A percentile compares a stretch with the other conserved stretches of the same genome.
phyloP scores from a whole-genome alignment of 2,329 filamentous ascomycete species.

The Monosporascus sp. region DNA sequence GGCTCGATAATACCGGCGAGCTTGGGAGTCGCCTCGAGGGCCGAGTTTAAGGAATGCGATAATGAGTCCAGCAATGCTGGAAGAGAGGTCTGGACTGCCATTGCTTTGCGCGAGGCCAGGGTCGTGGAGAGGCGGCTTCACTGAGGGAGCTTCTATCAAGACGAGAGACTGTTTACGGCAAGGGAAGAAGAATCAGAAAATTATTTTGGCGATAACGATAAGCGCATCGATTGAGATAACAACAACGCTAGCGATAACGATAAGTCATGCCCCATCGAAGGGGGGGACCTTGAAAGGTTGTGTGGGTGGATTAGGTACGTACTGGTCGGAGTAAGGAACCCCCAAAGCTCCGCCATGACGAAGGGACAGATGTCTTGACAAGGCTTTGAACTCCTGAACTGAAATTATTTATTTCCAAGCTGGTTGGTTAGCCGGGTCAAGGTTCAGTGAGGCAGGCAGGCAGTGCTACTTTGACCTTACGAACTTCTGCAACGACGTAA shows the following conservation, averaged over 20 bases:
- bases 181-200: background rate
- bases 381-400: no score
- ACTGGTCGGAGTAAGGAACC: no score
- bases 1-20: constrained; percentile 55
- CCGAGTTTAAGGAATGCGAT: constrained; percentile 53
- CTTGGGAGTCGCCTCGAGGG: constrained; percentile 62
- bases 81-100: constrained; percentile 46
- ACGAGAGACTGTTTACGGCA: no score
- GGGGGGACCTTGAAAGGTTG: background rate
- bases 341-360: no score
- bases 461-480: no score
- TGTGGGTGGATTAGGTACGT: background rate
- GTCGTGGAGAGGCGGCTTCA: no score
- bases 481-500: no score
- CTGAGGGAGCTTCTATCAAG: no score
- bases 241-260: constrained; percentile 3
- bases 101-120: constrained; percentile 19
- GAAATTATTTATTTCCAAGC: no score
- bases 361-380: constrained; percentile 7
- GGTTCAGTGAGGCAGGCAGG: no score
- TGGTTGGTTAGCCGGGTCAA: no score
- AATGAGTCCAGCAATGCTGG: constrained; percentile 48
- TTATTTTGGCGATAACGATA: constrained; percentile 5
- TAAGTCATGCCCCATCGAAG: constrained; percentile 3
- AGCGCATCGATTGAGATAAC: constrained; percentile 3